Conservation (phyloP, 495 filamentous ascomycete genomes). For the Tuber microsphaerosporum region DNA sequence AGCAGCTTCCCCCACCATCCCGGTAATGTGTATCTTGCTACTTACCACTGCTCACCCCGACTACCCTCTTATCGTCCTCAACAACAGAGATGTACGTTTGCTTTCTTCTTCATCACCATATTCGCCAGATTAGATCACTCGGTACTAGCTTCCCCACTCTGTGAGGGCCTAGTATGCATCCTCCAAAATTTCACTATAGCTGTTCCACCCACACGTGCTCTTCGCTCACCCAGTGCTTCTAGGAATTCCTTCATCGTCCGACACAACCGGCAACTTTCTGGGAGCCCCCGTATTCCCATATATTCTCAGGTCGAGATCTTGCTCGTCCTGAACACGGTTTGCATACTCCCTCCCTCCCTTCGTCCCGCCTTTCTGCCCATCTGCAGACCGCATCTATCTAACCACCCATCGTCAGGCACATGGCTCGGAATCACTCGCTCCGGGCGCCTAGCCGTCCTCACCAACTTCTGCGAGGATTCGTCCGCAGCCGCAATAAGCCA, state of each 20-base stretch:
- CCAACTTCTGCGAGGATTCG: slow-evolving; percentile 79
- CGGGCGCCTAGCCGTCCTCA: slow-evolving; percentile 82
- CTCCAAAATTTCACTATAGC: not conserved
- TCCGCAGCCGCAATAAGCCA: slow-evolving; percentile 34
- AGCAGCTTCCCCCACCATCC: slow-evolving; percentile 1
- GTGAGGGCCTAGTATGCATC: slow-evolving; percentile 11
- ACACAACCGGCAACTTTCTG: slow-evolving; percentile 81
- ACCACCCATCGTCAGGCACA: slow-evolving; percentile 55
- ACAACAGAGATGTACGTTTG: slow-evolving; percentile 75
- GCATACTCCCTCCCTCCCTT: slow-evolving; percentile 40
- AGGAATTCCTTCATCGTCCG: slow-evolving; percentile 84
- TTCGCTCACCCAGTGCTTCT: slow-evolving; percentile 15
- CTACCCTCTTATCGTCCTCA: slow-evolving; percentile 81
- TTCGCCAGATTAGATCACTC: not conserved
- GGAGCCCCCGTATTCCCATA: slow-evolving; percentile 54
- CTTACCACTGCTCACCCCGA: slow-evolving; percentile 82
- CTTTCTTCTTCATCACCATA: slow-evolving; percentile 1
- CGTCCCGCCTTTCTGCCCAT: slow-evolving; percentile 22
- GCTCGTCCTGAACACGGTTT: slow-evolving; percentile 49
- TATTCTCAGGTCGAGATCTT: slow-evolving; percentile 64
- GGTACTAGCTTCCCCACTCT: slow-evolving; percentile 2
- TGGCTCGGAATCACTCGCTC: slow-evolving; percentile 86
- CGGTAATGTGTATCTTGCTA: slow-evolving; percentile 81
- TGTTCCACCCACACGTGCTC: slow-evolving; percentile 3
- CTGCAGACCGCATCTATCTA: slow-evolving; percentile 18